phyloP scores from a whole-genome alignment of 2,329 filamentous ascomycete genomes.

The Biscogniauxia mediterranea region DNA sequence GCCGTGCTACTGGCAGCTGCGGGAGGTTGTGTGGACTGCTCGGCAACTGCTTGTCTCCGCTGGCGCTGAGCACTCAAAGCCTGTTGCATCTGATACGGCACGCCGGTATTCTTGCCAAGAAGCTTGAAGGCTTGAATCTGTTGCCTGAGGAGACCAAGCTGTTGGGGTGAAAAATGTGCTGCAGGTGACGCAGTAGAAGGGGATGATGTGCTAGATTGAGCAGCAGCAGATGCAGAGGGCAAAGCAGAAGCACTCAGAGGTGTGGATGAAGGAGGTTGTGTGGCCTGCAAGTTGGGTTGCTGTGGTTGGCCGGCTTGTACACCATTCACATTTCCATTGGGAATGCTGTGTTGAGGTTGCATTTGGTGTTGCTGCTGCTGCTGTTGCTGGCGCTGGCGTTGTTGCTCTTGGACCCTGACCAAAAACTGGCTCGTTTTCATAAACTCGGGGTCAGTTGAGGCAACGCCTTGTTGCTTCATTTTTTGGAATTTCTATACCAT shows the following conservation, averaged over 20 bases:
- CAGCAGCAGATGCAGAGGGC: constrained; percentile 33
- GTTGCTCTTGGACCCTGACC: constrained; percentile 66
- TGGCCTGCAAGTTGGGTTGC: constrained; percentile 32
- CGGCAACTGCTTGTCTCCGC: constrained; percentile 58
- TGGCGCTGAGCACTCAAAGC: constrained; percentile 75
- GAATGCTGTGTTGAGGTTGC: constrained; percentile 44
- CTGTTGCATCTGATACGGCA: constrained; percentile 77
- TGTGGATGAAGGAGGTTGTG: constrained; percentile 36
- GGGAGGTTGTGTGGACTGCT: constrained; percentile 44
- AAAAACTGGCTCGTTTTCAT: constrained; percentile 79
- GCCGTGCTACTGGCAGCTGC: constrained; percentile 39
- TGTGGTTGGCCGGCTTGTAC: constrained; percentile 40
- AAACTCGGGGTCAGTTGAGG: constrained; percentile 81
- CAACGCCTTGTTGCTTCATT: constrained; percentile 83
- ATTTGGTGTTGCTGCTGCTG: constrained; percentile 48
- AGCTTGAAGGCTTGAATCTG: constrained; percentile 93
- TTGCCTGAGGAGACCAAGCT: constrained; percentile 73
- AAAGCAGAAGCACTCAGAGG: constrained; percentile 40
- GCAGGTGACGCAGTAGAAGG: constrained; percentile 33
- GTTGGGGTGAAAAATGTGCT: constrained; percentile 70
- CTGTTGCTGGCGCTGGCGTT: constrained; percentile 56
- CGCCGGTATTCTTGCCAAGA: constrained; percentile 80
- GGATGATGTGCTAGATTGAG: constrained; percentile 34
- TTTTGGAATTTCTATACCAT: constrained; percentile 73
- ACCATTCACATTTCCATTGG: constrained; percentile 56